Percentiles rank a stretch among this genome's conserved stretches.
Conservation (phyloP, 1,284 basidiomycete genomes). For the Trichosporon coremiiforme region DNA sequence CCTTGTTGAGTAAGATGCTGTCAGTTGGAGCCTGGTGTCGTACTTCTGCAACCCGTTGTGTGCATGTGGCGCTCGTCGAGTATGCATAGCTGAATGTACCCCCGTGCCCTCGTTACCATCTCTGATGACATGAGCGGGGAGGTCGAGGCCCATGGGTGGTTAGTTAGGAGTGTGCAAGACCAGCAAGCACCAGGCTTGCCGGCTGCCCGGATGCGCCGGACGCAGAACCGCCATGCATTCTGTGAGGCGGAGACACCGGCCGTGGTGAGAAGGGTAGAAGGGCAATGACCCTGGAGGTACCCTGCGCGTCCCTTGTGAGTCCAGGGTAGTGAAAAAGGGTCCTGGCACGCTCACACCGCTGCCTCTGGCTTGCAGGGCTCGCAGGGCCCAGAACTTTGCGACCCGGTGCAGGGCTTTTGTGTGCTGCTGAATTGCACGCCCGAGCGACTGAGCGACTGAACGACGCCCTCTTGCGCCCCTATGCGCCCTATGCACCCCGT, state of each 20-base stretch:
- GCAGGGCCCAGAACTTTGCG: not conserved
- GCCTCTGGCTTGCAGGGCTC: not conserved
- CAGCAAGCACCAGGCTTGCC: no score
- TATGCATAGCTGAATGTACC: not conserved
- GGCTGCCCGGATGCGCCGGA: no score
- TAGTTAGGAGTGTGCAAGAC: no score
- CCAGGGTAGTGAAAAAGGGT: slow-evolving; percentile 2
- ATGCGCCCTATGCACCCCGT: not conserved
- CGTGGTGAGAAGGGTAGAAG: not conserved
- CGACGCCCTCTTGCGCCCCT: not conserved
- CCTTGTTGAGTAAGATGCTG: not conserved
- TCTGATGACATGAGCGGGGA: no score
- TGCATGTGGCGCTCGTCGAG: not conserved
- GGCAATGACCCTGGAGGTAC: not conserved
- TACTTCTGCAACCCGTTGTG: not conserved
- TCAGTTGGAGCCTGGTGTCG: not conserved
- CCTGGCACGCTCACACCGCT: not conserved
- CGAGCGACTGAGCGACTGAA: no score
- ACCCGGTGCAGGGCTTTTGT: not conserved
- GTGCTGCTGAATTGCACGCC: not conserved
- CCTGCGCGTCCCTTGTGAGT: not conserved
- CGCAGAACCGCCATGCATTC: no score
- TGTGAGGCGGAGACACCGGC: not conserved
- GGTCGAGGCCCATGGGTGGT: no score
- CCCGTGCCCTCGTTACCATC: not conserved